phyloP scores from a whole-genome alignment of 2,329 filamentous ascomycete genomes.

The Grosmannia huntii region DNA sequence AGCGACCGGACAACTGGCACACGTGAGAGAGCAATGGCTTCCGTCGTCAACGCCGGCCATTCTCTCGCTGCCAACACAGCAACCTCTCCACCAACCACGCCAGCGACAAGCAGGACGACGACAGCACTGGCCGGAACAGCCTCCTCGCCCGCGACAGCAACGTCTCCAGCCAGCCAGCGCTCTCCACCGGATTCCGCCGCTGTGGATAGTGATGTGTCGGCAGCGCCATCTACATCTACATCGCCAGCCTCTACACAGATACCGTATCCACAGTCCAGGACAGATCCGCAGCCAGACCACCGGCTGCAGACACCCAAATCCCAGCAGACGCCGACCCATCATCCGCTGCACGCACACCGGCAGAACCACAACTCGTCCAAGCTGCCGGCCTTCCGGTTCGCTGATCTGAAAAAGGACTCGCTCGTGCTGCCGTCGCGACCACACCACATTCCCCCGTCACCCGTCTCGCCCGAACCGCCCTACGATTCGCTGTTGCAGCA shows the following conservation, averaged over 20 bases:
- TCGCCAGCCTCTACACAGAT: not conserved
- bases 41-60: not conserved
- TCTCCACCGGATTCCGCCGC: not conserved
- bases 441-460: conserved; percentile 26
- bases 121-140: not conserved
- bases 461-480: conserved; percentile 21
- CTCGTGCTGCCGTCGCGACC: conserved; percentile 22
- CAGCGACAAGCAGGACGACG: too few relatives aligned
- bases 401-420: conserved; percentile 29
- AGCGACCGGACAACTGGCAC: not conserved
- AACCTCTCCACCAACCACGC: not conserved
- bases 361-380: conserved; percentile 43
- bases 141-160: not conserved
- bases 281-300: not conserved
- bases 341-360: conserved; percentile 31
- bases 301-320: not conserved
- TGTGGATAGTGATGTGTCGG: not conserved
- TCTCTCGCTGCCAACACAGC: not conserved
- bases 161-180: not conserved
- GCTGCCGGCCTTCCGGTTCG: conserved; percentile 41
- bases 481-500: conserved; percentile 12
- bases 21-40: not conserved
- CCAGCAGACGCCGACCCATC: conserved; percentile 4
- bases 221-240: not conserved
- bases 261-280: not conserved